These are phyloP conservation scores for Umbelopsis sp. DNA, from an alignment of 371 early-diverging fungal genomes.

Conservation along the genomic window DNA sequence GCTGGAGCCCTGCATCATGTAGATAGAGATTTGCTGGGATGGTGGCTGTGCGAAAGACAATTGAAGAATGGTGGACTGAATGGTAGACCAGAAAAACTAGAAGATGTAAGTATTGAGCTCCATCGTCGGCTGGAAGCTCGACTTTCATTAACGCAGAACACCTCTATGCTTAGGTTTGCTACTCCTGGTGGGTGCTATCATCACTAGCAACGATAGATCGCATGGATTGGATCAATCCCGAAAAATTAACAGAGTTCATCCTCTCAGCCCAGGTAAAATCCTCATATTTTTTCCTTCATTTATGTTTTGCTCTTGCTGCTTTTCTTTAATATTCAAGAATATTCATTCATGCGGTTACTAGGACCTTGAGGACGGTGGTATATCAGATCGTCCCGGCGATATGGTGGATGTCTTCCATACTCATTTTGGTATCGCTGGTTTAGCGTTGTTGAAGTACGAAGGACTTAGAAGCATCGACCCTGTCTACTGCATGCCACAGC, in stretches of 20 bases:
- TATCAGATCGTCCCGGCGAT: conserved; percentile 95
- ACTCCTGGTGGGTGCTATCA: conserved; percentile 99
- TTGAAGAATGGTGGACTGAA: conserved; percentile 93
- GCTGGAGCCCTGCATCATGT: conserved; percentile 69
- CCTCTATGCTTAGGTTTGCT: conserved; percentile 75
- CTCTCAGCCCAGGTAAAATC: conserved; percentile 74
- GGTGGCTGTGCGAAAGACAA: conserved; percentile 97
- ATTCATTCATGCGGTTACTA: conserved; percentile 20
- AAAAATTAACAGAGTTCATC: conserved; percentile 82
- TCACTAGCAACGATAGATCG: conserved; percentile 85
- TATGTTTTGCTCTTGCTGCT: neutral
- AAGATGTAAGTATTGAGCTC: conserved; percentile 71
- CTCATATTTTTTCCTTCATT: too few species aligned
- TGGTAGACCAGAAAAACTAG: conserved; percentile 97
- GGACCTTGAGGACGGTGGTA: conserved; percentile 91
- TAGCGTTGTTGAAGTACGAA: conserved; percentile 85
- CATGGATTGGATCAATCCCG: conserved; percentile 86
- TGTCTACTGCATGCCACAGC: conserved; percentile 89
- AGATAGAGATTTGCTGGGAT: conserved; percentile 76
- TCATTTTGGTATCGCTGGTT: conserved; percentile 90
- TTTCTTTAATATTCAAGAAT: neutral
- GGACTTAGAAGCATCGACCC: conserved; percentile 82
- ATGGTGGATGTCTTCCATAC: conserved; percentile 97
- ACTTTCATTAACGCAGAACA: neutral
- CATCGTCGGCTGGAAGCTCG: neutral